phyloP scores from a whole-genome alignment of 1,284 basidiomycete species.

The Ceratobasidium sp. region DNA sequence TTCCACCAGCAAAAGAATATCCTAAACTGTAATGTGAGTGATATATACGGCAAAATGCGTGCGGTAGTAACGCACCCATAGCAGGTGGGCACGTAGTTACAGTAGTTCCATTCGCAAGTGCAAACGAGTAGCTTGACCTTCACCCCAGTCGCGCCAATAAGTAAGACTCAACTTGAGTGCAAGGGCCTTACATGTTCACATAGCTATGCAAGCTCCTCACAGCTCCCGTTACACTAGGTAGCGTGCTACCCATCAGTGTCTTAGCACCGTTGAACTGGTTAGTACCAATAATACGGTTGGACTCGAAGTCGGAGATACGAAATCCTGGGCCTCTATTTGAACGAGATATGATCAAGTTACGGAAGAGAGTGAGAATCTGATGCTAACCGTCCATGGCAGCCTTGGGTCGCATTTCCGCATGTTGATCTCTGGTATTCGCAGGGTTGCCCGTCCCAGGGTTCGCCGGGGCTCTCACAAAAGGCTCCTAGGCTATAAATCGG shows the following conservation, averaged over 20 bases:
- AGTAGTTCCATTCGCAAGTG: conserved; percentile 67
- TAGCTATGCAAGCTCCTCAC: conserved; percentile 72
- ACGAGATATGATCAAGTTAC: conserved; percentile 16
- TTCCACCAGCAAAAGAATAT: conserved; percentile 77
- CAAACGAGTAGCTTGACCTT: conserved; percentile 72
- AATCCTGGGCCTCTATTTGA: conserved; percentile 69
- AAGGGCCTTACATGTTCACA: conserved; percentile 64
- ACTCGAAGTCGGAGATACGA: conserved; percentile 72
- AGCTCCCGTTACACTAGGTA: conserved; percentile 56
- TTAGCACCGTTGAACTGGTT: conserved; percentile 70
- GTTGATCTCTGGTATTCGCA: conserved; percentile 74
- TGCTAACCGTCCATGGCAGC: conserved; percentile 72
- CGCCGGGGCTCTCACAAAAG: conserved; percentile 75
- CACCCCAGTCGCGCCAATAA: conserved; percentile 24
- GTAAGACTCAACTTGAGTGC: not conserved
- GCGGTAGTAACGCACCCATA: conserved; percentile 59
- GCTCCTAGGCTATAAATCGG: conserved; percentile 61
- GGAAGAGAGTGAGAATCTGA: not conserved
- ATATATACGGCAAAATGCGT: too few relatives aligned
- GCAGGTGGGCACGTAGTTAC: conserved; percentile 80
- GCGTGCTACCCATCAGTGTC: conserved; percentile 59
- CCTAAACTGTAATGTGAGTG: conserved; percentile 51
- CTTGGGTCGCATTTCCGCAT: conserved; percentile 67
- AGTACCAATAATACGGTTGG: conserved; percentile 71
- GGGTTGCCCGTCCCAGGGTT: conserved; percentile 66